A percentile compares a stretch with the other conserved stretches of the same genome.
These are phyloP conservation scores for Penicillium canariense DNA, from an alignment of 495 filamentous ascomycete genomes.

Conservation along the genomic window DNA sequence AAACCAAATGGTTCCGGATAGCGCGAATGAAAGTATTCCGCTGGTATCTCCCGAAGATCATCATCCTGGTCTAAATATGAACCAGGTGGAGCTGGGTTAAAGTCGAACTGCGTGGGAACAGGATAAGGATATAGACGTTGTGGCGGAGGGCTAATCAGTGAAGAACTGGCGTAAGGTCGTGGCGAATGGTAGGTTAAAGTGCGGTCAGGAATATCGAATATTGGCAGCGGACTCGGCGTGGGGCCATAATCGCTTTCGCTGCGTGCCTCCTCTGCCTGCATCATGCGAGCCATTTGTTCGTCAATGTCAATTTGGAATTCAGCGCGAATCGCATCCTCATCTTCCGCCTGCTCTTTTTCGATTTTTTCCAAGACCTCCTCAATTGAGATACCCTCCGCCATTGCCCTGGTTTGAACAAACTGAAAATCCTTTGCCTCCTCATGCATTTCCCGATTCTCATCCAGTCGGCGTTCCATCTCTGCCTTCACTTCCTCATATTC, in stretches of 20 bases:
- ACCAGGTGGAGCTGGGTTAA: background rate
- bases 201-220: slow-evolving; percentile 14
- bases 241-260: slow-evolving; percentile 1
- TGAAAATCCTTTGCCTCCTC: slow-evolving; percentile 5
- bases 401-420: slow-evolving; percentile 1
- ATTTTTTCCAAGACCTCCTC: slow-evolving; percentile 30
- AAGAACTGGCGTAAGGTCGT: background rate
- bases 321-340: slow-evolving; percentile 5
- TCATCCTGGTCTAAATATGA: slow-evolving; percentile 15
- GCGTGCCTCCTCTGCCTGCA: slow-evolving; percentile 27
- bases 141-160: background rate
- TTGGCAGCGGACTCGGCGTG: background rate
- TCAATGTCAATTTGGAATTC: slow-evolving; percentile 33
- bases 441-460: background rate
- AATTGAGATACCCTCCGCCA: slow-evolving; percentile 20
- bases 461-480: slow-evolving; percentile 5
- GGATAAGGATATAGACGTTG: background rate
- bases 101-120: slow-evolving; percentile 4
- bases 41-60: slow-evolving; percentile 23
- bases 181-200: background rate
- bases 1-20: background rate
- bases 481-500: slow-evolving; percentile 11
- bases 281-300: slow-evolving; percentile 45
- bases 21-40: slow-evolving; percentile 16
- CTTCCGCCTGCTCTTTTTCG: slow-evolving; percentile 34